These are phyloP conservation scores for Hericium alpestre DNA, from an alignment of 768 basidiomycete species.

Conservation along the genomic window DNA sequence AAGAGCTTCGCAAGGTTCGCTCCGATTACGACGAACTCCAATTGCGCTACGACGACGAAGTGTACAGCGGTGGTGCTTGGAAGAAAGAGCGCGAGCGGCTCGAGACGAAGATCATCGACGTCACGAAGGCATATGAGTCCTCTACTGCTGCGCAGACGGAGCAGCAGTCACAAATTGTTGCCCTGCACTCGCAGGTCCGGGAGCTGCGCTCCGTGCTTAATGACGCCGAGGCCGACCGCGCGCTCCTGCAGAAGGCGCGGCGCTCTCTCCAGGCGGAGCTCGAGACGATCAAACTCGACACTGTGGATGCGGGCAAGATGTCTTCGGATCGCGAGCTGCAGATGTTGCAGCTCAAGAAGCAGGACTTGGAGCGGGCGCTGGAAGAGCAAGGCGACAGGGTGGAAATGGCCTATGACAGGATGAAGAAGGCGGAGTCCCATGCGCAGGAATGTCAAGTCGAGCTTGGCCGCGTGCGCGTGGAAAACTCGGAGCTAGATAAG, in stretches of 20 bases:
- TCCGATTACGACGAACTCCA: constrained; percentile 71
- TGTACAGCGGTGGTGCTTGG: constrained; percentile 71
- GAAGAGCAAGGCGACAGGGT: constrained; percentile 74
- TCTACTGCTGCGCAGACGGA: constrained; percentile 64
- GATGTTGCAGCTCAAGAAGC: constrained; percentile 66
- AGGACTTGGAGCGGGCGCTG: constrained; percentile 66
- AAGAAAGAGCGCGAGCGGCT: constrained; percentile 81
- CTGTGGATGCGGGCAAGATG: constrained; percentile 57
- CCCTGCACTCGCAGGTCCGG: constrained; percentile 76
- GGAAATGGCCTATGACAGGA: constrained; percentile 57
- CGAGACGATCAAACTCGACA: constrained; percentile 69
- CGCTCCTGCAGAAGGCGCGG: constrained; percentile 71
- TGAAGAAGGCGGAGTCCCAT: constrained; percentile 72
- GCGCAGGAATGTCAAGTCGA: constrained; percentile 70
- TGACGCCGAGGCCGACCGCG: constrained; percentile 75
- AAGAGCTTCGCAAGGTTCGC: constrained; percentile 69
- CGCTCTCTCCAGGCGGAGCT: constrained; percentile 71
- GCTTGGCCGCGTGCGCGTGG: constrained; percentile 63
- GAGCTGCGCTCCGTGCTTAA: constrained; percentile 73
- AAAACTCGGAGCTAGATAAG: constrained; percentile 73
- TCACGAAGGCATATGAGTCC: constrained; percentile 66
- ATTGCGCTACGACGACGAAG: constrained; percentile 64
- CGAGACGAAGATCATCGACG: constrained; percentile 70
- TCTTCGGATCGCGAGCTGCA: constrained; percentile 68
- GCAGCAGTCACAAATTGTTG: constrained; percentile 76